phyloP scores from a whole-genome alignment of 257 asterid species.

The Capsicum rhomboideum region DNA sequence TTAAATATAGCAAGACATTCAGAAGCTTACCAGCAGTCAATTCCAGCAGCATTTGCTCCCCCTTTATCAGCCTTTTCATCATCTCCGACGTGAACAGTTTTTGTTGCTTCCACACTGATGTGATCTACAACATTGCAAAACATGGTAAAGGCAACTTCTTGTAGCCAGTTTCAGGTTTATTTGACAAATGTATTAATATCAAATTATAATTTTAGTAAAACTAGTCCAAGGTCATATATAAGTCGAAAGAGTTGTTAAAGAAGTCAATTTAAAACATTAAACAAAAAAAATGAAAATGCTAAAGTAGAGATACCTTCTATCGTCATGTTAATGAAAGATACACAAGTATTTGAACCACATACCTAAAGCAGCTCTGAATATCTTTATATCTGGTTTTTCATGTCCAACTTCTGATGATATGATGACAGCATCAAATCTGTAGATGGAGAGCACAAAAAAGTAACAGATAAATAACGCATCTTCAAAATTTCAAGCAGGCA shows the following conservation, averaged over 20 bases:
- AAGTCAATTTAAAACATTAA: neutral
- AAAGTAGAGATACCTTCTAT: neutral
- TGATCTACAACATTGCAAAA: constrained; percentile 41
- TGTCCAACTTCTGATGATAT: constrained; percentile 90
- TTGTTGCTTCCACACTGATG: constrained; percentile 48
- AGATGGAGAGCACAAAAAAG: neutral
- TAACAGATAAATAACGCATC: neutral
- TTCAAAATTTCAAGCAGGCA: neutral
- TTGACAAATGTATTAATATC: neutral
- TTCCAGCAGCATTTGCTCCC: constrained; percentile 81
- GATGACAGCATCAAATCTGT: constrained; percentile 83
- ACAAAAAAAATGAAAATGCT: neutral
- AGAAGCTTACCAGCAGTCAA: constrained; percentile 56
- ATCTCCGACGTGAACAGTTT: constrained; percentile 86
- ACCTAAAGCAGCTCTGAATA: constrained; percentile 83
- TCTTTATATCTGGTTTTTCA: constrained; percentile 80
- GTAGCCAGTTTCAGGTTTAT: neutral
- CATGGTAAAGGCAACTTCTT: neutral
- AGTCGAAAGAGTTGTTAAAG: neutral
- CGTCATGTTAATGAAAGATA: neutral
- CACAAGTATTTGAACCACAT: constrained; percentile 4
- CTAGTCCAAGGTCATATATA: neutral
- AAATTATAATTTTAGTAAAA: neutral
- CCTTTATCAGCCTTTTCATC: constrained; percentile 70
- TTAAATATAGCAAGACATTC: neutral